phyloP scores from a whole-genome alignment of 2,329 filamentous ascomycete genomes.

The Talaromyces sp. region DNA sequence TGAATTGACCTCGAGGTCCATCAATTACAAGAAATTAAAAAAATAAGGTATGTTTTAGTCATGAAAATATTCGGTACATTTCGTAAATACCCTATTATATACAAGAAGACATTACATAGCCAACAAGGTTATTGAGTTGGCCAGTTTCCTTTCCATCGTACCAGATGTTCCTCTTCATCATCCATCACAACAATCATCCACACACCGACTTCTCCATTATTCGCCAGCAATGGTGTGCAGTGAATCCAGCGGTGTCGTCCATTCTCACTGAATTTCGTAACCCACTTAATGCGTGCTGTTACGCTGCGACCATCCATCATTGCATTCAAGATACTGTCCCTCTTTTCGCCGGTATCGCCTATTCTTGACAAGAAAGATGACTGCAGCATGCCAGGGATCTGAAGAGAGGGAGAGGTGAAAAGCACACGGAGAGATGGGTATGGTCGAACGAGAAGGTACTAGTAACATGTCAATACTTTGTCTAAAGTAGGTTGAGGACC shows the following conservation, averaged over 20 bases:
- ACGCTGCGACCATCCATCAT: slow-evolving; percentile 70
- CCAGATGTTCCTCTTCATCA: slow-evolving; percentile 52
- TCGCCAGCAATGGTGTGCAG: slow-evolving; percentile 71
- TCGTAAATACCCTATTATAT: not conserved
- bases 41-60: not conserved
- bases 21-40: not conserved
- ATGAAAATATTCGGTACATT: not conserved
- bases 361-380: slow-evolving; percentile 53
- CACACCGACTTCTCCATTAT: slow-evolving; percentile 69
- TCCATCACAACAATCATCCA: slow-evolving; percentile 79
- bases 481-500: too few species aligned
- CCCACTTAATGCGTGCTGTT: slow-evolving; percentile 74
- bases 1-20: too few species aligned
- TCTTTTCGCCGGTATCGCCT: slow-evolving; percentile 54
- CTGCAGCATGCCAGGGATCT: slow-evolving; percentile 68
- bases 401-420: slow-evolving; percentile 69
- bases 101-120: not conserved
- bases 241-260: slow-evolving; percentile 75
- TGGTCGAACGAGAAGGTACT: slow-evolving; percentile 55
- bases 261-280: slow-evolving; percentile 55
- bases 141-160: slow-evolving; percentile 15
- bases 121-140: not conserved
- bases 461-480: not conserved
- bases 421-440: slow-evolving; percentile 68
- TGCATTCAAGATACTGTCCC: slow-evolving; percentile 61